Conservation (phyloP, 257 asterid species). For the Scutellaria barbata region DNA sequence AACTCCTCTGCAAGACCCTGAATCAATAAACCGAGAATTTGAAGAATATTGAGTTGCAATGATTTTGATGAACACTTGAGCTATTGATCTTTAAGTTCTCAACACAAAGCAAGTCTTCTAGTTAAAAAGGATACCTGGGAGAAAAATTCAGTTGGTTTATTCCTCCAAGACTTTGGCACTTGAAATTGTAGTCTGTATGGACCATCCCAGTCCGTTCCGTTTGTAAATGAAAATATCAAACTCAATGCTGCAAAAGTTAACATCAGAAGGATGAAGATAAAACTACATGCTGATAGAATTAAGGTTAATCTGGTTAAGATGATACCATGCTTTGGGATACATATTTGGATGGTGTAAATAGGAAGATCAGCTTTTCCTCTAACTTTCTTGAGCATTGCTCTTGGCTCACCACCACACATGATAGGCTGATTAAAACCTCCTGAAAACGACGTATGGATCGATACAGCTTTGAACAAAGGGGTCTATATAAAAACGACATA, state of each 20-base stretch:
- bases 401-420: slow-evolving; percentile 94
- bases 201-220: slow-evolving; percentile 88
- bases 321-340: slow-evolving; percentile 83
- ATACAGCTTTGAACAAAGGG: background rate
- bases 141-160: slow-evolving; percentile 65
- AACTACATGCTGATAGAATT: background rate
- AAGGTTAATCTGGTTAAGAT: background rate
- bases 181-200: slow-evolving; percentile 82
- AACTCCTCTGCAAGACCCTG: slow-evolving; percentile 83
- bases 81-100: too few relatives aligned
- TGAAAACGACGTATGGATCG: slow-evolving; percentile 31
- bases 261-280: background rate
- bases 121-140: slow-evolving; percentile 43
- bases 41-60: too few relatives aligned
- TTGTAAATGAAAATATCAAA: slow-evolving; percentile 88
- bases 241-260: slow-evolving; percentile 62
- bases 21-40: background rate
- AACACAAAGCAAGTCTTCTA: too few relatives aligned
- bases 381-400: slow-evolving; percentile 74
- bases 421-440: slow-evolving; percentile 97
- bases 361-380: slow-evolving; percentile 86
- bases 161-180: slow-evolving; percentile 77
- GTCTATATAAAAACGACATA: background rate
- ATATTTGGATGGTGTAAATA: slow-evolving; percentile 80
- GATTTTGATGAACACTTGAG: too few relatives aligned